Evolutionary conservation across 805 yeast genomes (phyloP), one percentile per base, ranked within the genome.

Genomic region (Yarrowia divulgata): DNA sequence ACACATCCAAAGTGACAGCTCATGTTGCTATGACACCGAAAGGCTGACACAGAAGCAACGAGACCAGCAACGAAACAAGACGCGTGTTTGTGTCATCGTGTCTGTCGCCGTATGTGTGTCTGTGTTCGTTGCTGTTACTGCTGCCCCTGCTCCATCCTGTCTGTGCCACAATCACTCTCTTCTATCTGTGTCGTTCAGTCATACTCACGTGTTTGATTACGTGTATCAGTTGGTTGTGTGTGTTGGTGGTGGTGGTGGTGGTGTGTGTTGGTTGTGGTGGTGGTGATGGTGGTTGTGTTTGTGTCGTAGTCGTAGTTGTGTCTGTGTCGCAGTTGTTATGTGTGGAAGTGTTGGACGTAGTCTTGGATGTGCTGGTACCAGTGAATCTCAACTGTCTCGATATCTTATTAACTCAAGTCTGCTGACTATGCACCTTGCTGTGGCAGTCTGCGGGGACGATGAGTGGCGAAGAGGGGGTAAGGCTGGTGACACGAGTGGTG

Each of bases 401-500:
- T 23, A 39, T 37, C 45, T 54, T 54, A 54, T 54, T 54, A 54
- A 37, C 60, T 37, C 60, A 54, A 52, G 60, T 54, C 60, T 54
- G 60, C 60, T 54, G 60, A 54, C 57, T 34, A 52, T 54, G 60
- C 60, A 54, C 45, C 35, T 54, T 39, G 60, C 60, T 54, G 60
- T 54, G 60, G 45, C 45, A 14, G 34, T 54, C 45, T 54, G 60
- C 60, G 60, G 60, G 60, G 60, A 23, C 8, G 43, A 52, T 52
- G 58, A 37, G 42, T 4, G 40, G n/a, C 8, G 13, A 18, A 19
- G 49, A 19, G 8, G 42, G 16, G 8, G 29, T 23, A 23, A 23
- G 29, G 29, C 29, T 23, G 29, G 29, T n/a, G n/a, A n/a, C n/a
- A n/a, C n/a, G n/a, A n/a, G n/a, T n/a, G n/a, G n/a, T n/a, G n/a